phyloP scores from a whole-genome alignment of 306 rosid genomes.

The Gillenia trifoliata region DNA sequence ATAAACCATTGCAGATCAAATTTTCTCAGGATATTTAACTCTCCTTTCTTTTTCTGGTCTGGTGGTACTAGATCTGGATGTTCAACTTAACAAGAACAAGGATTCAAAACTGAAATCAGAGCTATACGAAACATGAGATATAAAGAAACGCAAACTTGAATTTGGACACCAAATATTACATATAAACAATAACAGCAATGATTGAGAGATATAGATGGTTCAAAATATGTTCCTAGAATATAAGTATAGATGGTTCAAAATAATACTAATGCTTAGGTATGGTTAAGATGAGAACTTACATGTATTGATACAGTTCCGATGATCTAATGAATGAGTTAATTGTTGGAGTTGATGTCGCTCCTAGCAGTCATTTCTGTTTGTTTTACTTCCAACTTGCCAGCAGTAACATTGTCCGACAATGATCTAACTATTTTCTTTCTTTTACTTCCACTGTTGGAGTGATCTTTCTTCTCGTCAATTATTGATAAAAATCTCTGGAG shows the following conservation, averaged over 20 bases:
- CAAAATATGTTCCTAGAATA: neutral
- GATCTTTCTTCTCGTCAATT: conserved; percentile 64
- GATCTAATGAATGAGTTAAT: neutral
- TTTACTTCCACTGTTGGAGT: conserved; percentile 34
- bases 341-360: neutral
- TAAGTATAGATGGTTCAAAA: neutral
- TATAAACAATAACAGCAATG: neutral
- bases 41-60: neutral
- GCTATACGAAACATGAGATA: neutral
- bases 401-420: conserved; percentile 17
- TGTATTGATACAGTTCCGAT: neutral
- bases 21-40: neutral
- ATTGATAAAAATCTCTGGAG: conserved; percentile 57
- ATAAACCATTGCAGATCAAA: neutral
- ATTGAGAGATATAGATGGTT: neutral
- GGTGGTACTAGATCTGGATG: neutral
- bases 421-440: conserved; percentile 58
- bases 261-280: neutral
- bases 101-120: neutral
- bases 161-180: neutral
- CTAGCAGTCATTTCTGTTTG: conserved; percentile 9
- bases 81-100: neutral
- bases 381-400: conserved; percentile 21
- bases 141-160: neutral
- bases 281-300: conserved; percentile 4